Evolutionary conservation across 1,284 basidiomycete species (phyloP).

Genomic region (Marasmius tenuissimus): DNA sequence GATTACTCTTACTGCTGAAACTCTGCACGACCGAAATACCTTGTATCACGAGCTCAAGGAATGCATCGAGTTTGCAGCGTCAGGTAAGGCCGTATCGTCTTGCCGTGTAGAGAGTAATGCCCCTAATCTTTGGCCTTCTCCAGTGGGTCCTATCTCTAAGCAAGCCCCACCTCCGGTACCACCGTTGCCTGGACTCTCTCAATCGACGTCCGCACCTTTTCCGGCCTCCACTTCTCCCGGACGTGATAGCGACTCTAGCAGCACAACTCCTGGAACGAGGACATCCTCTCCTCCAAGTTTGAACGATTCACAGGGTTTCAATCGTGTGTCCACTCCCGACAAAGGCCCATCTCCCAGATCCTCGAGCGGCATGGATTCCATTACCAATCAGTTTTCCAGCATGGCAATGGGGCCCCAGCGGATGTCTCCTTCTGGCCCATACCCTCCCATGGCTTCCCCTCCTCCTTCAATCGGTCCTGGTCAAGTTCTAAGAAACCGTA

Average conservation of each 20-base stretch:
- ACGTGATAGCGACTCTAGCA: background rate
- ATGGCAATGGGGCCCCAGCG: conserved; percentile 27
- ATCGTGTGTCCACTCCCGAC: conserved; percentile 7
- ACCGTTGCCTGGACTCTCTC: conserved; percentile 26
- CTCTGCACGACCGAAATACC: conserved; percentile 61
- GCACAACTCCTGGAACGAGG: background rate
- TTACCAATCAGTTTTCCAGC: conserved; percentile 15
- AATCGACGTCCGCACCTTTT: conserved; percentile 2
- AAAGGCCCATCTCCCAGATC: conserved; percentile 7
- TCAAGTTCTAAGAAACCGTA: too few species aligned
- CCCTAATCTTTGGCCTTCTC: conserved; percentile 4
- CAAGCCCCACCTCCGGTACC: conserved; percentile 62
- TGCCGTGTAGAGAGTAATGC: background rate
- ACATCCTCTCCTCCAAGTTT: conserved; percentile 7
- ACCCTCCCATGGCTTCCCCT: conserved; percentile 1
- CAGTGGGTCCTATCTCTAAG: conserved; percentile 36
- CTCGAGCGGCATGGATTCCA: conserved; percentile 5
- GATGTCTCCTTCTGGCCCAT: conserved; percentile 14
- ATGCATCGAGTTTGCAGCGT: conserved; percentile 80
- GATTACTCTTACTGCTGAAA: conserved; percentile 68
- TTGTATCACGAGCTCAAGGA: conserved; percentile 79
- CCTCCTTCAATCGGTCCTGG: conserved; percentile 1
- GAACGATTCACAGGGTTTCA: background rate
- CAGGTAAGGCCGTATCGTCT: conserved; percentile 49
- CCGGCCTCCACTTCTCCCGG: conserved; percentile 6